A percentile compares a stretch with the other conserved stretches of the same genome.
Conservation (phyloP, 2,329 filamentous ascomycete genomes). For the Cercospora sesami region DNA sequence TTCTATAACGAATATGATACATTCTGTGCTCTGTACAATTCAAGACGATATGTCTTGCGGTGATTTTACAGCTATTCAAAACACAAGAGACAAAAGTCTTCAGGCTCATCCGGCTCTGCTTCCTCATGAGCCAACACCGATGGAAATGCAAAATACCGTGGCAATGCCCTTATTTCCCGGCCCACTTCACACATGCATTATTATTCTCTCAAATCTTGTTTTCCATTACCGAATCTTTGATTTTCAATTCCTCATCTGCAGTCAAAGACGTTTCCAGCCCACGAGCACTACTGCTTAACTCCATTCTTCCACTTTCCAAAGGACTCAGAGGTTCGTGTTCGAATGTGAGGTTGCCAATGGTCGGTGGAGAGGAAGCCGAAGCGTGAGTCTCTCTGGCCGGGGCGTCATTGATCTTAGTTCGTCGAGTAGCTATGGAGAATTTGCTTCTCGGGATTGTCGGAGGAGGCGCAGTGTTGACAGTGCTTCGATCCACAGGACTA, state of each 20-base stretch:
- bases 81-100: background rate
- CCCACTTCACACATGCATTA: too few species aligned
- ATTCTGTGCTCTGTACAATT: constrained; percentile 6
- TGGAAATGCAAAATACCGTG: background rate
- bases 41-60: background rate
- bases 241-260: constrained; percentile 42
- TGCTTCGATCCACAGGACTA: background rate
- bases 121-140: background rate
- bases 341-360: constrained; percentile 15
- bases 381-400: background rate
- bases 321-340: constrained; percentile 16
- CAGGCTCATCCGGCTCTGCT: background rate
- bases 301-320: constrained; percentile 4
- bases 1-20: background rate
- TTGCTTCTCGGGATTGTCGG: constrained; percentile 13
- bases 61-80: background rate
- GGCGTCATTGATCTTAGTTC: background rate
- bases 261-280: constrained; percentile 59
- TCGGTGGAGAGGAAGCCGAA: background rate
- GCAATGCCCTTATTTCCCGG: background rate
- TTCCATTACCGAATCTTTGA: constrained; percentile 7
- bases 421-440: background rate
- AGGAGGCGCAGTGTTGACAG: constrained; percentile 2
- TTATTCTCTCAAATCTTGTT: constrained; percentile 9
- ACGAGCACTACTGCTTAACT: constrained; percentile 31